Conservation (phyloP, 805 yeast species). For the Suhomyces canberraensis region DNA sequence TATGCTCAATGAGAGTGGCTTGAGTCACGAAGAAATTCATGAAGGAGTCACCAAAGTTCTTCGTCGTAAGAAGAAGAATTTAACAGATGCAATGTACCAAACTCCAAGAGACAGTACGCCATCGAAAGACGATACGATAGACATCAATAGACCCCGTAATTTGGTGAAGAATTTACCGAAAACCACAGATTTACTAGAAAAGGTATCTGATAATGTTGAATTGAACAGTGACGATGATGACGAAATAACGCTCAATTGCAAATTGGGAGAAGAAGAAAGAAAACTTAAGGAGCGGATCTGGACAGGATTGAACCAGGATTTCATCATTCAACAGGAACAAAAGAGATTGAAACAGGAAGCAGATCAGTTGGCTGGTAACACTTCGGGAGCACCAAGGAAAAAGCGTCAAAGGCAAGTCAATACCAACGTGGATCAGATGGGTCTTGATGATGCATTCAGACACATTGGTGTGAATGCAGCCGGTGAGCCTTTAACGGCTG, state of each 20-base stretch:
- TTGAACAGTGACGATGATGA: constrained; percentile 73
- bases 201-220: constrained; percentile 58
- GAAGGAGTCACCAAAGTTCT: constrained; percentile 20
- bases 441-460: constrained; percentile 30
- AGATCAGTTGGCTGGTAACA: constrained; percentile 80
- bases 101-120: constrained; percentile 16
- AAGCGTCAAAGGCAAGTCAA: constrained; percentile 36
- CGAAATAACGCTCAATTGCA: constrained; percentile 62
- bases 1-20: constrained; percentile 29
- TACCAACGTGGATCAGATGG: constrained; percentile 24
- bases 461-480: constrained; percentile 44
- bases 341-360: constrained; percentile 82
- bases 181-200: constrained; percentile 49
- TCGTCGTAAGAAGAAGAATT: constrained; percentile 18
- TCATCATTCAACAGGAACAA: constrained; percentile 76
- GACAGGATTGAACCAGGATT: constrained; percentile 88
- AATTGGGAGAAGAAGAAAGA: constrained; percentile 68
- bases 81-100: constrained; percentile 19
- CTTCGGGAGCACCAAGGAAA: constrained; percentile 37
- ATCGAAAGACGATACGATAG: constrained; percentile 15
- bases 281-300: constrained; percentile 77
- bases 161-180: constrained; percentile 54
- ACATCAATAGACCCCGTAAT: constrained; percentile 41
- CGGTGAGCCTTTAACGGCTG: constrained; percentile 54
- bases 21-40: constrained; percentile 24